Base-by-base conservation (phyloP, 352 stramenopile genomes). In the Pythium oligandrum region DNA sequence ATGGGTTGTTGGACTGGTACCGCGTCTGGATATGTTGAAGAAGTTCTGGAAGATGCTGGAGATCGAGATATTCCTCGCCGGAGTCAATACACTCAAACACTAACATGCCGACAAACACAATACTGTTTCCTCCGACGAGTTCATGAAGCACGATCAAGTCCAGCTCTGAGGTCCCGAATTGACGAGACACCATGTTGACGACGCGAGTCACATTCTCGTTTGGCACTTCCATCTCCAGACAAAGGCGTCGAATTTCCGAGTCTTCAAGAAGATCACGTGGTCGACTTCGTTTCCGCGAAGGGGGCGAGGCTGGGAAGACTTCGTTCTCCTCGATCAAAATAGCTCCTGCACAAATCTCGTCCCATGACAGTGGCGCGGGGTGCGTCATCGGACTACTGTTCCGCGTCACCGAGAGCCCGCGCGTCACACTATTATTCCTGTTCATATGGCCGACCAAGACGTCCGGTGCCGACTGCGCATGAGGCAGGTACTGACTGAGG, bases 91-190 rank as follows among this genome's bases (percentile, higher is more conserved):
- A 76, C 43, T 69, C 61, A 36, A 93, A 90, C 40, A 93, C 77
- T n/a, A 87, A 54, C 64, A 83, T 82, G 12, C 78, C 77, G 33
- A 93, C 59, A 48, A 90, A 72, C 39, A 87, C 63, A 4, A 89
- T 64, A 26, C 84, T 74, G 53, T 87, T 86, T 31, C 67, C 64
- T 6, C 68, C 71, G 34, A 89, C 66, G 30, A 83, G 78, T n/a
- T 83, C 66, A 38, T 86, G 73, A 32, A 93, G 58, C n/a, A 68
- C 60, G 17, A 88, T 80, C 43, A 93, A 64, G 59, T 93, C 79
- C 35, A 93, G 61, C 37, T 81, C 57, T 17, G 68, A 76, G 4
- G 82, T 88, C 17, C 79, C 79, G 63, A 93, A 90, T 26, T 68
- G 65, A 8, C 51, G 54, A 43, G 70, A 59, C 10, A 88, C 63